A percentile compares a stretch with the other conserved stretches of the same genome.
These are phyloP conservation scores for Kalmusia sp. DNA, from an alignment of 2,329 filamentous ascomycete species.

Conservation along the genomic window DNA sequence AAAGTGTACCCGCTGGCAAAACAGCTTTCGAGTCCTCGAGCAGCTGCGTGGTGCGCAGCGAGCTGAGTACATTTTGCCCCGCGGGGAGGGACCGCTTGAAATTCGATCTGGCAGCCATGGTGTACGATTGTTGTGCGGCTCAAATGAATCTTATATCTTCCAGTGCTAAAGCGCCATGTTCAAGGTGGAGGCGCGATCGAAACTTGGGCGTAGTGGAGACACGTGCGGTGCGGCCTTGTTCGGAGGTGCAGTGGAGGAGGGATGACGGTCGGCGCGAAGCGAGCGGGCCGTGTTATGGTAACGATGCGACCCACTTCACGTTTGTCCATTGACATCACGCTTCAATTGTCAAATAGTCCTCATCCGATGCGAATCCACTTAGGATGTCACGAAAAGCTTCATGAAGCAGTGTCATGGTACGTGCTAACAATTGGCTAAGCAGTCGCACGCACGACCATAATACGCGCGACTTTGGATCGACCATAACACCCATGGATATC, in stretches of 20 bases:
- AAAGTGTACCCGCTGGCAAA: constrained; percentile 76
- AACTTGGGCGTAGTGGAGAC: not conserved
- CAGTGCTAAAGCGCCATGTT: not conserved
- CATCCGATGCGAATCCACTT: too few species aligned
- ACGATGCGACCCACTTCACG: not conserved
- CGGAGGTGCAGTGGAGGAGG: not conserved
- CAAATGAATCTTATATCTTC: not conserved
- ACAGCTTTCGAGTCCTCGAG: constrained; percentile 77
- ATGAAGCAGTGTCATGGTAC: too few species aligned
- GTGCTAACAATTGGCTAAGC: too few species aligned
- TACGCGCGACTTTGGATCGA: too few species aligned
- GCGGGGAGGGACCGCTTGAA: constrained; percentile 53
- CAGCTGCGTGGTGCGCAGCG: constrained; percentile 82
- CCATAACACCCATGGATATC: too few species aligned
- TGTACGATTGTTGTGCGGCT: not conserved
- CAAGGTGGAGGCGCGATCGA: not conserved
- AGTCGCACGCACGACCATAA: too few species aligned
- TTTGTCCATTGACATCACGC: not conserved
- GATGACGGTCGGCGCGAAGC: constrained; percentile 5
- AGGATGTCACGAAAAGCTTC: too few species aligned
- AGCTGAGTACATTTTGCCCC: constrained; percentile 67
- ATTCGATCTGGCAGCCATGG: constrained; percentile 55
- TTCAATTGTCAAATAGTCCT: not conserved
- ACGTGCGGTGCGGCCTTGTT: not conserved
- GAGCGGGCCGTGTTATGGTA: not conserved